Evolutionary conservation across 2,329 filamentous ascomycete genomes (phyloP), one percentile per base, ranked within the genome.

Genomic region (Trichoderma gracile): DNA sequence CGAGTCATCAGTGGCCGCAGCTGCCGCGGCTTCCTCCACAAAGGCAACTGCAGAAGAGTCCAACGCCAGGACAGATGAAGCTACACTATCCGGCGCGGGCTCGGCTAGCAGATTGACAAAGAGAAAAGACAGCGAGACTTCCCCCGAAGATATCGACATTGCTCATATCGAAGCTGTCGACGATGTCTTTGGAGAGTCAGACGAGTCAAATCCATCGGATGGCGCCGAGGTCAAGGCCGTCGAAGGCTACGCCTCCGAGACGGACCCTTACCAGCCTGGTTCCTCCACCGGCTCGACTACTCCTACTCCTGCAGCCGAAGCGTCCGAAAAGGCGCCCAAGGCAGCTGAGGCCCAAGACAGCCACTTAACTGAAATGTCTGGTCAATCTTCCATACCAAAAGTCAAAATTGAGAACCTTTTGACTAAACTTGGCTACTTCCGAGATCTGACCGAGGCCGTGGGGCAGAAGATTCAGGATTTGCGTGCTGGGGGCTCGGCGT

Each of bases 71-170:
- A 33, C 27, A 17, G 47, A 21, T 3, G 55, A 59, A 10, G 14
- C 15, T 3, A 14, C 42, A n/a, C 1, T 19, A 42, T 33, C 47
- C 15, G 49, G 33, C 5, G 56, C 42, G 17, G 46, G 9, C 19
- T 43, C 42, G 8, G 8, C 47, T 4, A 12, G 15, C 19, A 63
- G 49, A 30, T 4, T 17, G 15, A 8, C 53, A 9, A 49, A 40
- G 52, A 67, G 19, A 50, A 46, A 10, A 12, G 33, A 27, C 27
- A 25, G n/a, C 5, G 77, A 78, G 14, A 56, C 73, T 4, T 72
- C 69, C 5, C 80, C 80, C 0, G 82, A 84, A 2, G 82, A 85
- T 63, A 83, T 85, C 56, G 76, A 83, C 52, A 78, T 85, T 25
- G 78, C 80, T 65, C 78, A 78, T 49, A 25, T 73, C 19, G 73